Evolutionary conservation across 768 basidiomycete species (phyloP).

Genomic region (Lactarius evosmus): DNA sequence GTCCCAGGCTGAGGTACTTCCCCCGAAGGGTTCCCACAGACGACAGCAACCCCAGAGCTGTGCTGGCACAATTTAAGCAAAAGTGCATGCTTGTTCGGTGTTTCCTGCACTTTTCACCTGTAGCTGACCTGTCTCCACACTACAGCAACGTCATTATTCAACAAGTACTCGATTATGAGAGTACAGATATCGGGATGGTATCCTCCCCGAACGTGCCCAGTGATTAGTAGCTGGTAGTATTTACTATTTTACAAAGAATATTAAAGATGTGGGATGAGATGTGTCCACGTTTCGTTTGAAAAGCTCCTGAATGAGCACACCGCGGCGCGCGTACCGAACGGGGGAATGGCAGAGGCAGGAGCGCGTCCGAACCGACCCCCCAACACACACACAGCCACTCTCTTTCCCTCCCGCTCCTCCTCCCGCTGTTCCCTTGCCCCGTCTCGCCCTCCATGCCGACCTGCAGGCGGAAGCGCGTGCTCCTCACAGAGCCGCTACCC

Average conservation of each 20-base stretch:
- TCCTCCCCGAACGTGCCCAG: constrained; percentile 2
- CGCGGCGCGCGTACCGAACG: not conserved
- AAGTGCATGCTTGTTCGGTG: constrained; percentile 41
- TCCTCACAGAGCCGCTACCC: constrained; percentile 78
- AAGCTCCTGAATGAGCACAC: not conserved
- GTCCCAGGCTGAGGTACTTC: not conserved
- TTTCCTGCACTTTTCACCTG: constrained; percentile 7
- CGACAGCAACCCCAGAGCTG: constrained; percentile 46
- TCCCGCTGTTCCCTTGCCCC: constrained; percentile 27
- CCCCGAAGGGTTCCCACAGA: constrained; percentile 32
- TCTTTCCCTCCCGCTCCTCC: constrained; percentile 26
- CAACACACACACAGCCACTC: constrained; percentile 24
- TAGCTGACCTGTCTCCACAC: not conserved
- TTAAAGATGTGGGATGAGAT: not conserved
- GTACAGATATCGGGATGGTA: not conserved
- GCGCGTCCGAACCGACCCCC: constrained; percentile 26
- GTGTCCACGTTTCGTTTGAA: not conserved
- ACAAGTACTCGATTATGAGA: constrained; percentile 50
- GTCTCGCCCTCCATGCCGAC: constrained; percentile 60
- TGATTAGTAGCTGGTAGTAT: not conserved
- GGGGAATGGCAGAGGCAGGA: constrained; percentile 15
- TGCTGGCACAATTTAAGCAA: constrained; percentile 64
- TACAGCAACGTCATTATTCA: constrained; percentile 53
- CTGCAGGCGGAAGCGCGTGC: constrained; percentile 85
- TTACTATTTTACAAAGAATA: not conserved